Base-by-base conservation (phyloP, 2,329 filamentous ascomycete species). In the Aspergillus amoenus region DNA sequence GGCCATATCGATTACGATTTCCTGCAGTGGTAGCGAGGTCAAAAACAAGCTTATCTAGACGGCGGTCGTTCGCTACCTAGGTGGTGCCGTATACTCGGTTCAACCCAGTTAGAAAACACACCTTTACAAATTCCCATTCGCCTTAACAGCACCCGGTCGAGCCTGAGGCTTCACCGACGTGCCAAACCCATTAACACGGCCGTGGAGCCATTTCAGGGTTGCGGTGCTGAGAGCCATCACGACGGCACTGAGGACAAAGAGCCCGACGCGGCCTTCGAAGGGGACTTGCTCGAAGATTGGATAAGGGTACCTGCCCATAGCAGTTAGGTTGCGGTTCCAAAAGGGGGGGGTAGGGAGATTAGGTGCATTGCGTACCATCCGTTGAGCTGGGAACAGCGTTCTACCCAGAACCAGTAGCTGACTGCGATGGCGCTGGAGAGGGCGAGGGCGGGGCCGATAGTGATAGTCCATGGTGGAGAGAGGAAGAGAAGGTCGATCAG, bases 201-300 rank as follows among this genome's bases (percentile, higher is more conserved):
- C 83, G 73, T 95, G 90, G 1, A 89, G 60, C 81, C 82, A 88
- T 70, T 91, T 88, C 61, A 96, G 76, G 9, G 80, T 74, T 21
- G 84, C 76, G 0, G 90, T 93, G 62, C 86, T 91, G 3, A 79
- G 71, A 2, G 89, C 87, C 85, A 95, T 93, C 15, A 90, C 73
- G 1, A 82, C 68, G 1, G 90, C 91, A 42, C 89, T 89, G 17
- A 84, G 76, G 1, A 80, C 80, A 64, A 95, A 96, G 9, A 96
- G 78, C 0, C 83, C 75, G 8, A 86, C 77, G 18, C 93, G 83
- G 68, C 91, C 87, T 48, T 77, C 70, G 0, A 85, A 88, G 49
- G 79, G 81, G 42, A 95, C 76, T 44, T 89, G 70, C 8, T 80
- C 86, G 62, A 97, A 93, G 24, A 96, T 82, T 1, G 93, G 92